A percentile compares a stretch with the other conserved stretches of the same genome.
phyloP scores from a whole-genome alignment of 2,329 filamentous ascomycete genomes.

The Golovinomyces cichoracearum region DNA sequence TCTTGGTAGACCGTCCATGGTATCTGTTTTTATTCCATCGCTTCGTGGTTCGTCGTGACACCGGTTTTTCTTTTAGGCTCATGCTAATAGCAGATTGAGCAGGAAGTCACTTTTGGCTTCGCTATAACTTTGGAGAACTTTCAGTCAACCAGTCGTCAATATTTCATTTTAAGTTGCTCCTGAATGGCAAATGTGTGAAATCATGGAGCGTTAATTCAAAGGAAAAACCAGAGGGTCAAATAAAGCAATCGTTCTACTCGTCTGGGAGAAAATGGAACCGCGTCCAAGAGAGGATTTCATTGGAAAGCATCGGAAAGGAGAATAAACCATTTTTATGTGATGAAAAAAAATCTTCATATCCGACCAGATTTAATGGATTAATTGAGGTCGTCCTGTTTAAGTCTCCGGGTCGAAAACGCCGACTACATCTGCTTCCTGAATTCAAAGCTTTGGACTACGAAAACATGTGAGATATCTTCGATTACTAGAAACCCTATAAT shows the following conservation, averaged over 20 bases:
- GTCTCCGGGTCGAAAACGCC: slow-evolving; percentile 22
- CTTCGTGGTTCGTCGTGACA: slow-evolving; percentile 22
- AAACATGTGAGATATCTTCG: slow-evolving; percentile 24
- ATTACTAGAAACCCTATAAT: too few relatives aligned
- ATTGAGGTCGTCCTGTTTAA: slow-evolving; percentile 29
- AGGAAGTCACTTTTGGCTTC: slow-evolving; percentile 28
- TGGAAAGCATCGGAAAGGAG: slow-evolving; percentile 14
- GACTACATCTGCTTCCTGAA: slow-evolving; percentile 19
- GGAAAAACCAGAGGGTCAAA: slow-evolving; percentile 16
- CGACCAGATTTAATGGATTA: slow-evolving; percentile 18
- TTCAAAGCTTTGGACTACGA: slow-evolving; percentile 27
- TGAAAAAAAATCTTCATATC: neutral
- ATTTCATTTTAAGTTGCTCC: slow-evolving; percentile 28
- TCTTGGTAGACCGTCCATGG: slow-evolving; percentile 16
- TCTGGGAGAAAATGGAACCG: slow-evolving; percentile 18
- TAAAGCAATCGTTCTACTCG: slow-evolving; percentile 24
- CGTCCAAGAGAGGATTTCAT: slow-evolving; percentile 12
- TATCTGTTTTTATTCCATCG: slow-evolving; percentile 32
- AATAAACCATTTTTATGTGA: slow-evolving; percentile 5
- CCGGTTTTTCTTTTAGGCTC: neutral
- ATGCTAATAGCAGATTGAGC: slow-evolving; percentile 3
- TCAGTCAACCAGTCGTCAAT: slow-evolving; percentile 16
- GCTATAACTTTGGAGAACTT: slow-evolving; percentile 19
- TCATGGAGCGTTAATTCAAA: slow-evolving; percentile 25
- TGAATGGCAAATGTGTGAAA: slow-evolving; percentile 27